Evolutionary conservation across 441 rosid genomes (phyloP).

Genomic region (Gossypium schwendimanii): DNA sequence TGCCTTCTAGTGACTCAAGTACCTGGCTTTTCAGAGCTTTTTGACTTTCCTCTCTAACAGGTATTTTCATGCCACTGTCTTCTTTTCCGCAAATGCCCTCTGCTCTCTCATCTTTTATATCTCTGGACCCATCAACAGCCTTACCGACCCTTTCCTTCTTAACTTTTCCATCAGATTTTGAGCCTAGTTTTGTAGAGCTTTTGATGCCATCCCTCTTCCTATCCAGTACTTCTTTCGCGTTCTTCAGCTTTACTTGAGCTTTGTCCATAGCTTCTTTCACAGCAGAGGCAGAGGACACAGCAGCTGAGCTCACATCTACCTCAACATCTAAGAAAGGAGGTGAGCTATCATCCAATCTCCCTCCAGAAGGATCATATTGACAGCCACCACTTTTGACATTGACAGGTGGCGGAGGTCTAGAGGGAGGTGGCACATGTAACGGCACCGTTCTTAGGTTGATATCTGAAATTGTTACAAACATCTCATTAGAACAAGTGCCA

Average conservation of each 20-base stretch:
- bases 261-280: slow-evolving; percentile 74
- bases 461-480: slow-evolving; percentile 70
- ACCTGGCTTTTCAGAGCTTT: slow-evolving; percentile 14
- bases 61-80: slow-evolving; percentile 21
- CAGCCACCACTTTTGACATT: slow-evolving; percentile 33
- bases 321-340: slow-evolving; percentile 80
- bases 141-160: slow-evolving; percentile 32
- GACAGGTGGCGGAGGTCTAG: slow-evolving; percentile 58
- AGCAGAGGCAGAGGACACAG: slow-evolving; percentile 70
- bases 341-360: slow-evolving; percentile 39
- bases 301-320: slow-evolving; percentile 70
- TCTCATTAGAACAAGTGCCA: slow-evolving; percentile 35
- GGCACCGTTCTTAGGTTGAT: slow-evolving; percentile 75
- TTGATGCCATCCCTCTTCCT: slow-evolving; percentile 47
- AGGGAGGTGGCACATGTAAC: slow-evolving; percentile 74
- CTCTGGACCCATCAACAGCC: slow-evolving; percentile 11
- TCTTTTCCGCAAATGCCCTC: slow-evolving; percentile 19
- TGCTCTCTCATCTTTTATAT: slow-evolving; percentile 18
- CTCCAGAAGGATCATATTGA: slow-evolving; percentile 34
- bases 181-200: slow-evolving; percentile 24
- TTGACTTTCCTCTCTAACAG: slow-evolving; percentile 23
- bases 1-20: slow-evolving; percentile 26
- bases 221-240: slow-evolving; percentile 61
- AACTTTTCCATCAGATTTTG: slow-evolving; percentile 26
- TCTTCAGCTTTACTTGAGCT: slow-evolving; percentile 61